Evolutionary conservation across 805 yeast genomes (phyloP).

Genomic region (Candida pseudoglaebosa): DNA sequence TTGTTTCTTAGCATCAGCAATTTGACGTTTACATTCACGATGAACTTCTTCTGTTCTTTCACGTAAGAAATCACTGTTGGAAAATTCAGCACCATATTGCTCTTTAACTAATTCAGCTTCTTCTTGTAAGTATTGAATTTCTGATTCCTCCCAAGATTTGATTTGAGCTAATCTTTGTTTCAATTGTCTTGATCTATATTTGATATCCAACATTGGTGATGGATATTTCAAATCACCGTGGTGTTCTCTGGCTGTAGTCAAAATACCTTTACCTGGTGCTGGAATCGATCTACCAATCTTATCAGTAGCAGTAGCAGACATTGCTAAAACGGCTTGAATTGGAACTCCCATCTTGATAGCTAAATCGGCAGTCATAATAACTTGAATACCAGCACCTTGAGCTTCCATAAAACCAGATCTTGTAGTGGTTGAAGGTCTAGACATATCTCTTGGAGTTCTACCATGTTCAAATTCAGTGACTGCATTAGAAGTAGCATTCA

Average conservation of each 20-base stretch:
- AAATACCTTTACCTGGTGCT: slow-evolving; percentile 99
- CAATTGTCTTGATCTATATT: slow-evolving; percentile 91
- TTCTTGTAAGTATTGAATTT: slow-evolving; percentile 62
- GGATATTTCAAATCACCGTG: slow-evolving; percentile 76
- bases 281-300: slow-evolving; percentile 99
- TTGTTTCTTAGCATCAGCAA: slow-evolving; percentile 81
- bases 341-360: slow-evolving; percentile 99
- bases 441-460: slow-evolving; percentile 97
- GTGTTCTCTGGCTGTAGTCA: slow-evolving; percentile 95
- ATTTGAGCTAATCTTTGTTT: slow-evolving; percentile 73
- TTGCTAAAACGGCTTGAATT: slow-evolving; percentile 89
- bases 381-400: slow-evolving; percentile 98
- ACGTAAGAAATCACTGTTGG: slow-evolving; percentile 48
- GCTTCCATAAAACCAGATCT: slow-evolving; percentile 99
- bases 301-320: slow-evolving; percentile 96
- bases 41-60: slow-evolving; percentile 87
- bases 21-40: slow-evolving; percentile 80
- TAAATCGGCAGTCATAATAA: slow-evolving; percentile 89
- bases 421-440: slow-evolving; percentile 94
- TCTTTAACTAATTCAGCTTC: slow-evolving; percentile 60
- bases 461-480: slow-evolving; percentile 87
- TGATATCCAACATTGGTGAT: slow-evolving; percentile 78
- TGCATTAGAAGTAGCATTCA: slow-evolving; percentile 97
- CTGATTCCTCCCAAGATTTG: slow-evolving; percentile 79
- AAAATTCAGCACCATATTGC: slow-evolving; percentile 48